phyloP scores from a whole-genome alignment of 129 eudicot genomes.

The Glebionis coronaria region DNA sequence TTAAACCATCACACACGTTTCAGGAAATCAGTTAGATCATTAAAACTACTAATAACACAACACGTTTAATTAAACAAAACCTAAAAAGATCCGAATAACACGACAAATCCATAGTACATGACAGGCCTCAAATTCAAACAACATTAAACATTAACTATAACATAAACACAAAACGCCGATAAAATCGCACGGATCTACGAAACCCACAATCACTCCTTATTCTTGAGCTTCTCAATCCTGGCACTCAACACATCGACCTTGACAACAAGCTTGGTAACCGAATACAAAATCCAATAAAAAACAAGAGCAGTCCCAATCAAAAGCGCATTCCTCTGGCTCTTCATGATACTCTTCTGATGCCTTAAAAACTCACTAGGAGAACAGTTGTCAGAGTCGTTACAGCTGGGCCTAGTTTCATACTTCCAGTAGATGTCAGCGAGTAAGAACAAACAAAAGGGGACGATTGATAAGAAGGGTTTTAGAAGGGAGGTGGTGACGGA shows the following conservation, averaged over 20 bases:
- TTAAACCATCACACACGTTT: no score
- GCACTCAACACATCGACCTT: constrained; percentile 60
- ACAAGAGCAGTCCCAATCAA: constrained; percentile 66
- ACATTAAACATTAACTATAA: background rate
- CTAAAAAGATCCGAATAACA: background rate
- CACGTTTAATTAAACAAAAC: background rate
- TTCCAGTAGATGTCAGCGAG: constrained; percentile 84
- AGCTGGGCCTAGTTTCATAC: constrained; percentile 74
- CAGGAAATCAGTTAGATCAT: background rate
- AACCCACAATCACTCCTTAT: constrained; percentile 37
- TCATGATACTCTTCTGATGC: constrained; percentile 86
- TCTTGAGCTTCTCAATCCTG: constrained; percentile 60
- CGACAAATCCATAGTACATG: no score
- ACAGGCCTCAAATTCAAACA: background rate
- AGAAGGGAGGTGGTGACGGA: constrained; percentile 62
- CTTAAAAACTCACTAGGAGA: constrained; percentile 76
- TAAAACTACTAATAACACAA: background rate
- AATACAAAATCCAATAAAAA: constrained; percentile 79
- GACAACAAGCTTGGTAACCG: constrained; percentile 68
- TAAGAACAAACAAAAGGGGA: constrained; percentile 77
- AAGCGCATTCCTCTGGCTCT: constrained; percentile 87
- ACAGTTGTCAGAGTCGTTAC: constrained; percentile 46
- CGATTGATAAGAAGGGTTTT: constrained; percentile 75
- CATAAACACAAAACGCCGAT: background rate
- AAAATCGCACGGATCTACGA: background rate